Evolutionary conservation across 176 grass and related monocot species (phyloP).

Genomic region (Aegilops speltoides): DNA sequence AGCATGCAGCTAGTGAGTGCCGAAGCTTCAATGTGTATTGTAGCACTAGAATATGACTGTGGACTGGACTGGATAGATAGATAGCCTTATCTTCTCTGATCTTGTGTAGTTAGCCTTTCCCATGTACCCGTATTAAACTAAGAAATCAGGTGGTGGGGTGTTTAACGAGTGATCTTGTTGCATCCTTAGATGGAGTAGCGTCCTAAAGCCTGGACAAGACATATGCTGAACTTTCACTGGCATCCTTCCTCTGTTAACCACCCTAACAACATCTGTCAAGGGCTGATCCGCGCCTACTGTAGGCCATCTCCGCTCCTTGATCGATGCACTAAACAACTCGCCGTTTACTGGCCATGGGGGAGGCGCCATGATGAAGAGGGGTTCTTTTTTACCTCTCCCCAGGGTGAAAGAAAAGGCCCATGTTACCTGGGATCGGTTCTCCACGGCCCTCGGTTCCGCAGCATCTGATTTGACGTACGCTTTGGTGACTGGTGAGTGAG

Average conservation of each 20-base stretch:
- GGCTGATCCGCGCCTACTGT: conserved; percentile 28
- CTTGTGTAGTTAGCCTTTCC: conserved; percentile 37
- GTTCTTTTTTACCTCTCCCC: neutral
- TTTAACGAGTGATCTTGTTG: conserved; percentile 30
- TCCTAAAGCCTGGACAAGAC: conserved; percentile 59
- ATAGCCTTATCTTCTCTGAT: neutral
- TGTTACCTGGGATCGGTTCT: conserved; percentile 54
- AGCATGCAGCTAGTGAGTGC: neutral
- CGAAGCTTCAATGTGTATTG: neutral
- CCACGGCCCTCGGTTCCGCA: conserved; percentile 40
- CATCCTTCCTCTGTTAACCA: conserved; percentile 25
- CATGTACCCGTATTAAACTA: conserved; percentile 30
- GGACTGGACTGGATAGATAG: neutral
- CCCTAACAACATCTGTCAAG: conserved; percentile 7
- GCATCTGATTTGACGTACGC: conserved; percentile 55
- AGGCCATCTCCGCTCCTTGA: conserved; percentile 9
- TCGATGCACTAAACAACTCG: conserved; percentile 23
- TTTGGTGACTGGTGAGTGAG: conserved; percentile 6
- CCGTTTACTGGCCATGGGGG: conserved; percentile 11
- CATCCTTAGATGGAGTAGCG: conserved; percentile 51
- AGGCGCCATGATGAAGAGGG: neutral
- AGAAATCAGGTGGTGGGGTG: conserved; percentile 14
- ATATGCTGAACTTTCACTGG: conserved; percentile 20
- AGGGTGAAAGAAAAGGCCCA: conserved; percentile 24
- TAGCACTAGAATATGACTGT: conserved; percentile 31